Evolutionary conservation across 139 green algal genomes (phyloP).

Genomic region (Limnomonas spitsbergensis): DNA sequence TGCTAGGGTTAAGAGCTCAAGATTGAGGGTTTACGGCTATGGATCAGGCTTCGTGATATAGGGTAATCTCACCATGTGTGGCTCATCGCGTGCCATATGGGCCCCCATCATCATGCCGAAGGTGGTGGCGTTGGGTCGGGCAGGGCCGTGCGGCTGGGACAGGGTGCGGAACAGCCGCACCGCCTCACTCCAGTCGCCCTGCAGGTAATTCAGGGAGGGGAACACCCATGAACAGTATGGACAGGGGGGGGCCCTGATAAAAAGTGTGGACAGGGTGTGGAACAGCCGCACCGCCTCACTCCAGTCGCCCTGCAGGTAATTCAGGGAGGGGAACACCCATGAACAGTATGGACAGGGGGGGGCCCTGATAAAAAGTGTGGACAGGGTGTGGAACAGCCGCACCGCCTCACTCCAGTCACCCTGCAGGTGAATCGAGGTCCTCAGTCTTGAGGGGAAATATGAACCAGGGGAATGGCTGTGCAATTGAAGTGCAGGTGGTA

Average conservation of each 20-base stretch:
- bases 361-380: no score
- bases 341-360: background rate
- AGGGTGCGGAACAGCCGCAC: background rate
- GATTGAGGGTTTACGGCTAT: no score
- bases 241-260: no score
- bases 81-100: background rate
- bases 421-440: background rate
- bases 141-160: background rate
- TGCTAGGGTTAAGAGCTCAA: no score
- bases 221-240: background rate
- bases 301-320: background rate
- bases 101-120: conserved; percentile 8
- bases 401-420: background rate
- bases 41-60: no score
- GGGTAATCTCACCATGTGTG: conserved; percentile 4
- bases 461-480: no score
- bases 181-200: background rate
- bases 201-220: background rate
- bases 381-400: background rate
- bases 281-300: background rate
- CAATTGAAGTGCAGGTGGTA: no score
- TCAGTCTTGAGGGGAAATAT: no score
- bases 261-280: background rate
- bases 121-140: background rate
- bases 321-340: background rate